Conservation (phyloP, 176 grass and related monocot genomes). For the Bromus sterilis region DNA sequence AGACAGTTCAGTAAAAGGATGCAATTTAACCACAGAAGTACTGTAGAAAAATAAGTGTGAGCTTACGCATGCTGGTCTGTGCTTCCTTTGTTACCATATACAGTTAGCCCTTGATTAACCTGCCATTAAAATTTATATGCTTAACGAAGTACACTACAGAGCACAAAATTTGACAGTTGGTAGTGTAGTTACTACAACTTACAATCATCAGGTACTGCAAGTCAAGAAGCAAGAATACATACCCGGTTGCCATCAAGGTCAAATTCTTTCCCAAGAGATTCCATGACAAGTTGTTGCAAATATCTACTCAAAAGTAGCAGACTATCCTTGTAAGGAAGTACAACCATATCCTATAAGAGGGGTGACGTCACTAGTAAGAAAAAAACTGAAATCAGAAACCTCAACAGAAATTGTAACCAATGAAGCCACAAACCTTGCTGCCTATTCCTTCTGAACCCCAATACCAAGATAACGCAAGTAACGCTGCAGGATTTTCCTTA, state of each 20-base stretch:
- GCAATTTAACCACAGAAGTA: constrained; percentile 9
- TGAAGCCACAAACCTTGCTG: constrained; percentile 60
- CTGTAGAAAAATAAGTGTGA: not conserved
- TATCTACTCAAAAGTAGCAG: constrained; percentile 97
- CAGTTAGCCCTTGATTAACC: constrained; percentile 98
- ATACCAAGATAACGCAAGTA: constrained; percentile 96
- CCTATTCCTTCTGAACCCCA: constrained; percentile 91
- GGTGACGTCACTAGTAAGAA: constrained; percentile 5
- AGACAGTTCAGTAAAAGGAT: not conserved
- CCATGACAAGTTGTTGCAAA: constrained; percentile 99
- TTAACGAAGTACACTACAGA: constrained; percentile 5
- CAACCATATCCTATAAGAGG: constrained; percentile 92
- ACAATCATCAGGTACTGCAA: constrained; percentile 13
- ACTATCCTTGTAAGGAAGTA: constrained; percentile 99
- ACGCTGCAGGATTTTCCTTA: constrained; percentile 93
- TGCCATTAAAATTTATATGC: constrained; percentile 13
- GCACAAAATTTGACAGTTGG: not conserved
- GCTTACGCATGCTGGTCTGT: constrained; percentile 98
- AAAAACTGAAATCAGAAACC: constrained; percentile 22
- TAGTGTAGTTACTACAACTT: not conserved
- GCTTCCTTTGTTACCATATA: constrained; percentile 99
- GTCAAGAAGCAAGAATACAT: constrained; percentile 18
- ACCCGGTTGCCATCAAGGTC: constrained; percentile 97
- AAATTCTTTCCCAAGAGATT: constrained; percentile 98
- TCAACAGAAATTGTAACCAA: not conserved